Evolutionary conservation across 164 flowering plant genomes (phyloP), one percentile per base, ranked within the genome.

Genomic region (Echeveria elegans): DNA sequence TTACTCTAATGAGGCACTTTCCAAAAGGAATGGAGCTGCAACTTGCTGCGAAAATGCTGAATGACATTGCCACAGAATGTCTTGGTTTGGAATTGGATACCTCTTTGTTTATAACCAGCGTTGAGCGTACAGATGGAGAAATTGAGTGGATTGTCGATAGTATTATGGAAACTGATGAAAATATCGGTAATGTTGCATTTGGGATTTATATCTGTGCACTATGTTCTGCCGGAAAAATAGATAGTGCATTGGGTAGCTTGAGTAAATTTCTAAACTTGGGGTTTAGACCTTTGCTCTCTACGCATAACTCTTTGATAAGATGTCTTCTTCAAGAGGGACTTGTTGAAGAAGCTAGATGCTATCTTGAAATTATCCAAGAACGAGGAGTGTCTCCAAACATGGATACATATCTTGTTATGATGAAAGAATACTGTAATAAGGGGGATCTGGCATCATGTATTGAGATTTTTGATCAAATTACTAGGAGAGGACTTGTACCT

Each of bases 271-370:
- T 65, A 8, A 61, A 53, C 65, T 65, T 77, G 72, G 83, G 85
- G 23, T 74, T 67, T 40, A 62, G 40, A 68, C 91, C 89, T 65
- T 68, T 64, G 23, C 47, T 72, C 63, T 85, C 84, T 48, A 70
- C 87, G 31, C 86, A 77, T 69, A 88, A 88, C 74, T 81, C 86
- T 43, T 67, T 88, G 77, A 75, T 88, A 40, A 88, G 72, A 76
- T 74, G 81, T 69, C 82, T 81, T 72, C 77, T 69, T 58, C 72
- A 72, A 34, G 76, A 77, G 38, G 82, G 86, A 14, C 71, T 38
- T 69, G 63, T 77, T 72, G 73, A 77, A 71, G 79, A 70, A 72
- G 81, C 77, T 1, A 62, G 74, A 36, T 70, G 71, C 14, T 47
- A 83, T 15, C 58, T 82, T 62, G 71, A 64, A 38, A 50, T 69